Evolutionary conservation across 2,329 filamentous ascomycete genomes (phyloP), one percentile per base, ranked within the genome.

Genomic region (Monascus ruber): DNA sequence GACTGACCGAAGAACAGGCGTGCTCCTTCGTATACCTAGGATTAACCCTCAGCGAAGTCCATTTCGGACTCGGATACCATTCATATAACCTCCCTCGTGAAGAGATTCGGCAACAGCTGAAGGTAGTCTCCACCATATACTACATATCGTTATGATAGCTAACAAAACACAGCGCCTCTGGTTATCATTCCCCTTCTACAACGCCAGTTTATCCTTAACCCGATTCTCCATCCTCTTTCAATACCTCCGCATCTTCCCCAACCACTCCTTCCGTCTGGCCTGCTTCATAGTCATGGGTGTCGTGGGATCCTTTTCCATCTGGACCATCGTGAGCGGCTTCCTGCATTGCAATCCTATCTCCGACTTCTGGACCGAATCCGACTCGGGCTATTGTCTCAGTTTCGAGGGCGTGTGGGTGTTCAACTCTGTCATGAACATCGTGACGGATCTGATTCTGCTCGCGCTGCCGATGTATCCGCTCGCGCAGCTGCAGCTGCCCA

Each of bases 151-250:
- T 17, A 17, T 9, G 24, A 9, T 25, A 25, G 39, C 34, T 42
- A 29, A 41, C 26, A 10, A 10, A 10, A 8, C 6, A 17, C 34
- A 59, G 53, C 46, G 46, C 28, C 45, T 59, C 24, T 59, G 55
- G 55, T 50, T 47, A 7, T 51, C 56, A 26, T 59, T 59, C 24
- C 53, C 56, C 6, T 44, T 59, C 37, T 60, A 60, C 45, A 59
- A 57, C 33, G 49, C 52, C 25, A 58, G 55, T 40, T 41, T 62
- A 33, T 47, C 42, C 36, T 58, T 56, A 41, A 66, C 62, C 31
- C 69, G 69, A 47, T 55, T 62, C 41, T 69, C 65, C 33, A 65
- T 70, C 39, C 53, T 70, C 24, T 56, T 66, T 31, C 66, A 69
- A 51, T 69, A 69, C 43, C 54, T 69, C 7, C 65, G 67, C 26